These are phyloP conservation scores for Vachellia collinsii DNA, from an alignment of 306 rosid genomes.

Conservation along the genomic window DNA sequence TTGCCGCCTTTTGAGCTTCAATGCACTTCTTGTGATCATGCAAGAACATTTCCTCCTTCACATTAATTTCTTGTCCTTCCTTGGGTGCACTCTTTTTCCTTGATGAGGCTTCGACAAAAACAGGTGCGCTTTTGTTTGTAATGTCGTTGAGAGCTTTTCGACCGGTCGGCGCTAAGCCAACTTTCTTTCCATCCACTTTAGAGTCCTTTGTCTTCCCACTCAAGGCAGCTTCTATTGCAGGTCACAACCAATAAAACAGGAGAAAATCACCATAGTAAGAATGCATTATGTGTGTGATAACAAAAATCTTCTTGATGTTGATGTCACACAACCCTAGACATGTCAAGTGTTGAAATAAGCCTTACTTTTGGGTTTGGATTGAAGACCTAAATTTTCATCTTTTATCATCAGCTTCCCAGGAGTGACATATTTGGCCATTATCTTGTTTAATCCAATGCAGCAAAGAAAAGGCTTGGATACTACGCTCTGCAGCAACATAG, in stretches of 20 bases:
- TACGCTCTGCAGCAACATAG: slow-evolving; percentile 27
- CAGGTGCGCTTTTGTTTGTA: slow-evolving; percentile 47
- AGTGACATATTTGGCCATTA: slow-evolving; percentile 47
- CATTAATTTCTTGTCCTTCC: slow-evolving; percentile 53
- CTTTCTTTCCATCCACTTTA: slow-evolving; percentile 48
- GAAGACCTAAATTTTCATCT: slow-evolving; percentile 52
- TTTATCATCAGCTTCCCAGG: slow-evolving; percentile 45
- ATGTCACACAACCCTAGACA: not conserved
- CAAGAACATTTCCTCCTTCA: slow-evolving; percentile 58
- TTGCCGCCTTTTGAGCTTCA: slow-evolving; percentile 37
- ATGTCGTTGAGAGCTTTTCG: slow-evolving; percentile 64
- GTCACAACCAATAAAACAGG: not conserved
- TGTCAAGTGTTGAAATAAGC: not conserved
- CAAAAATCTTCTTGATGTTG: not conserved
- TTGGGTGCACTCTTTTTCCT: slow-evolving; percentile 45
- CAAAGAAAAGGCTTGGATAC: not conserved
- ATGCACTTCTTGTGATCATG: slow-evolving; percentile 64
- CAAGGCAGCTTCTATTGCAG: slow-evolving; percentile 37
- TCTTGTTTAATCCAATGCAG: slow-evolving; percentile 9
- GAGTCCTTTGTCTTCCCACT: slow-evolving; percentile 40
- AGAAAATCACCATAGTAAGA: slow-evolving; percentile 23
- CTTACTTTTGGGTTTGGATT: slow-evolving; percentile 42
- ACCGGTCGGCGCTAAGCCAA: slow-evolving; percentile 30
- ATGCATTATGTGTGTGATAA: not conserved
- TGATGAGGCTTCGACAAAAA: slow-evolving; percentile 36